Base-by-base conservation (phyloP, 2,329 filamentous ascomycete genomes). In the Escovopsis sp. region DNA sequence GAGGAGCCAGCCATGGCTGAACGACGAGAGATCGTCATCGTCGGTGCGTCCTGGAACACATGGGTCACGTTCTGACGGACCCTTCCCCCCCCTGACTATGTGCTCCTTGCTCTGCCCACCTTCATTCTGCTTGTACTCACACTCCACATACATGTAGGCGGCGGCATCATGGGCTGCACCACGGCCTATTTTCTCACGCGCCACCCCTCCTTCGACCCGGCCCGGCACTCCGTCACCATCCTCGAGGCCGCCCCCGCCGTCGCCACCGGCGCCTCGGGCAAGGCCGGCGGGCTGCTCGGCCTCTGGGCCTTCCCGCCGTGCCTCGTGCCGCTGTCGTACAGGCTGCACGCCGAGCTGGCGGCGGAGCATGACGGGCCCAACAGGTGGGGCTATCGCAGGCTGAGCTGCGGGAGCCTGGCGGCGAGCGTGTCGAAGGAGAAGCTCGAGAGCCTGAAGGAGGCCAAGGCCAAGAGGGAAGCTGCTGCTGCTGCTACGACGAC, bases 191-290 rank as follows among this genome's bases (percentile, higher is more conserved):
- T 78, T 52, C 66, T 96, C 30, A 90, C 86, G 2, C 77, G 83
- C 43, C 87, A 96, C 54, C 76, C 83, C 19, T 76, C 71, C 21
- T 96, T 82, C 61, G 70, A 90, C 53, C 75, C 77, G 29, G 58
- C 70, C 16, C 70, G 72, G 35, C 83, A 94, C 54, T 77, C 67
- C 35, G 79, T 96, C 48, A 93, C 82, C 1, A 66, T 98, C 21
- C 68, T 96, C 36, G 90, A 98, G 63, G 86, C 90, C 1, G 76
- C 76, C 3, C 70, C 78, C 15, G 68, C 76, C 31, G 78, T 96
- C 43, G 90, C 90, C 6, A 75, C 84, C n/a, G 88, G 83, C 17
- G 88, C 90, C 27, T 94, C 86, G 8, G 90, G 90, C 28, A 96
- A 94, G 60, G 88, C 90, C 0, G 90, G 90, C 13, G 90, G 90